These are phyloP conservation scores for Ogataea trehalophila DNA, from an alignment of 805 yeast species.

Conservation along the genomic window DNA sequence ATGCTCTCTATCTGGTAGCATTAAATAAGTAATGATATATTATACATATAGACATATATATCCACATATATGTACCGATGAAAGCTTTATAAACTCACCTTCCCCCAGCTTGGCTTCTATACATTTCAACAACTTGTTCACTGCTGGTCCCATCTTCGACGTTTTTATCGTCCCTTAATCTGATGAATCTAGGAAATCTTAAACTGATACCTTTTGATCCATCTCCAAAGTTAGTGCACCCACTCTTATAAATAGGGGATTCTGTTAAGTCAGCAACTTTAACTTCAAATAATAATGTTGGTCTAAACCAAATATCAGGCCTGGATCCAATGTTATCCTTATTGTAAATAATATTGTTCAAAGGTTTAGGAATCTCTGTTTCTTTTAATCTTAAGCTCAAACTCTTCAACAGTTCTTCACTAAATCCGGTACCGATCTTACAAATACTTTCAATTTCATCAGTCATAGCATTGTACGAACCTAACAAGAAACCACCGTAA, in stretches of 20 bases:
- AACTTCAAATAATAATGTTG: constrained; percentile 78
- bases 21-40: no score
- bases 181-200: constrained; percentile 81
- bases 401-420: constrained; percentile 70
- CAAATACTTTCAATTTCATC: constrained; percentile 95
- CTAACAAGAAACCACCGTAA: constrained; percentile 91
- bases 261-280: constrained; percentile 86
- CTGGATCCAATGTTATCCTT: constrained; percentile 52
- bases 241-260: constrained; percentile 88
- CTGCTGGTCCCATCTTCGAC: constrained; percentile 84
- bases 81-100: no score
- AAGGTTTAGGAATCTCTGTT: constrained; percentile 60
- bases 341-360: constrained; percentile 64
- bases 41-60: no score
- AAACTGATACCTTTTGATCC: constrained; percentile 68
- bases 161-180: constrained; percentile 80
- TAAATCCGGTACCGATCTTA: constrained; percentile 95
- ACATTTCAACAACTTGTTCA: constrained; percentile 79
- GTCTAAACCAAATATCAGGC: constrained; percentile 96
- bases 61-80: no score
- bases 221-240: constrained; percentile 55
- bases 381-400: constrained; percentile 60
- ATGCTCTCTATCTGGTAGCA: no score
- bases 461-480: constrained; percentile 83
- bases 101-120: constrained; percentile 56